Evolutionary conservation across 805 yeast species (phyloP), one percentile per base, ranked within the genome.

Genomic region (Torulaspora indica): DNA sequence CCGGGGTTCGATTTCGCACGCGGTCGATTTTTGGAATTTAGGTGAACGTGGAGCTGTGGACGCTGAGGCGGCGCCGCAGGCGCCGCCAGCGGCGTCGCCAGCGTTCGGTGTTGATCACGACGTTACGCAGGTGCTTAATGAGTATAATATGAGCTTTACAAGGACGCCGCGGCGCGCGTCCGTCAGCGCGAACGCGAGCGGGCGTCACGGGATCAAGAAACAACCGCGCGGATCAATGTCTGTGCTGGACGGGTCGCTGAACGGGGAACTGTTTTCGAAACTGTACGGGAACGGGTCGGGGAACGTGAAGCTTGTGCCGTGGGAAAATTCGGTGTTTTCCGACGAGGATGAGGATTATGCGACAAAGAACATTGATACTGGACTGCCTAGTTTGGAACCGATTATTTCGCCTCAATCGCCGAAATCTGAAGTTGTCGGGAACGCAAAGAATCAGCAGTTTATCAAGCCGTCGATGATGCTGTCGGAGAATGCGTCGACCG

Each of bases 381-480:
- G 25, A 23, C 34, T 44, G 42, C 48, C 48, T 10, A 20, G 27
- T 14, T 25, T 48, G 31, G 48, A 45, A 17, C 50, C 42, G 20
- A 44, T 42, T 22, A 27, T 37, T 20, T 44, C 53, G 3, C 47
- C 53, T 8, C 43, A 42, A 35, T 49, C 53, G 35, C 53, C 55
- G 25, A 44, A 45, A 31, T 41, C 48, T 9, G 36, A 30, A 20
- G 29, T 32, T 9, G 46, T 33, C 12, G 20, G 39, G 8, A 35
- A 35, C 33, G 24, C 36, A 9, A 33, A 37, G 23, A 48, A 42
- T 14, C 49, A 45, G 25, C 41, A 45, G 39, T 59, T 57, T 42
- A 58, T 59, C 32, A 56, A 55, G 31, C 63, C 63, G n/a, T 57
- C 63, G 14, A 52, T 57, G 58, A 56, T 59, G 48, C 43, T 59